Base-by-base conservation (phyloP, 1,139 yeast genomes). In the Pichia sp. region DNA sequence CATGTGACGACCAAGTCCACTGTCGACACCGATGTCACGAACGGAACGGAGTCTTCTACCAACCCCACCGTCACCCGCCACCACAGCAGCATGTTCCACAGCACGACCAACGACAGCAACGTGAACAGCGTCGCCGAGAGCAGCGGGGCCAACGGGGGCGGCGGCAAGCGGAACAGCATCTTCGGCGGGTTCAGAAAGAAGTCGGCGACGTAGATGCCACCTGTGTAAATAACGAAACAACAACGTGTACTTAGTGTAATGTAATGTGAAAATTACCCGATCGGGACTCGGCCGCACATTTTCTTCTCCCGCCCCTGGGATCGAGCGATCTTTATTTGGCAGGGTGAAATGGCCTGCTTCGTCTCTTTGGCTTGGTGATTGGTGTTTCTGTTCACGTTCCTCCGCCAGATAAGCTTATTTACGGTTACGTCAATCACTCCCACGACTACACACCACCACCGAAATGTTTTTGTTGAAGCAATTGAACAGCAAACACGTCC, bases 391-490 rank as follows among this genome's bases (percentile, higher is more conserved):
- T n/a, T n/a, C n/a, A n/a, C n/a, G n/a, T n/a, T n/a, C n/a, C n/a
- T n/a, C n/a, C n/a, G n/a, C n/a, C n/a, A n/a, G 39, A 15, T 34
- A 38, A 38, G 40, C 40, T 38, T 38, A 27, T 14, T 24, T 38
- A 38, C n/a, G n/a, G n/a, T n/a, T n/a, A n/a, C n/a, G n/a, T n/a
- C n/a, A n/a, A n/a, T n/a, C n/a, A n/a, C n/a, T n/a, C n/a, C n/a
- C n/a, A n/a, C n/a, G n/a, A n/a, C n/a, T n/a, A n/a, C n/a, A n/a
- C n/a, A n/a, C n/a, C n/a, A n/a, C n/a, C n/a, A n/a, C n/a, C n/a
- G n/a, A n/a, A n/a, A 33, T 41, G 27, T 21, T 34, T 14, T 2
- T 12, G 14, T 34, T 24, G 9, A 24, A 24, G 10, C 34, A 20
- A 14, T 30, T 32, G 21, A 18, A 20, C 10, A 31, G 30, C 18